Conservation (phyloP, 2,329 filamentous ascomycete genomes). For the Fusarium irregulare region DNA sequence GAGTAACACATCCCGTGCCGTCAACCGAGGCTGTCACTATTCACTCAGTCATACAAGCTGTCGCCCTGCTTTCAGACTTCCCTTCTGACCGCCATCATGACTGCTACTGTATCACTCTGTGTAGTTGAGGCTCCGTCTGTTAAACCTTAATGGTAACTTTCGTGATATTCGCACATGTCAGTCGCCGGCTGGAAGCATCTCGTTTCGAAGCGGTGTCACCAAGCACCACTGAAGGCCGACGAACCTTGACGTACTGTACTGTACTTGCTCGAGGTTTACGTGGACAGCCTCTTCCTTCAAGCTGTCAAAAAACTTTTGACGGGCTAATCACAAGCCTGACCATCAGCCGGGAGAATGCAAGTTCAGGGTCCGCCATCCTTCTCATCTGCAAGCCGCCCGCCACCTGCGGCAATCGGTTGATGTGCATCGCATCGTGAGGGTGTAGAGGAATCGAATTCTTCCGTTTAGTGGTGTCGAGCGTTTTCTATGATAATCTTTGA, state of each 20-base stretch:
- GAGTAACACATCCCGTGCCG: background rate
- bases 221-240: conserved; percentile 18
- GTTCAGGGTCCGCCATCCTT: conserved; percentile 30
- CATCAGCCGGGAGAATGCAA: conserved; percentile 16
- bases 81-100: conserved; percentile 13
- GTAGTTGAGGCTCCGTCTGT: conserved; percentile 33
- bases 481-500: background rate
- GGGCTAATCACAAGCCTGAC: conserved; percentile 24
- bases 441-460: conserved; percentile 10
- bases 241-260: conserved; percentile 16
- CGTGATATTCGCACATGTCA: conserved; percentile 27
- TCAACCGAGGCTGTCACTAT: conserved; percentile 24
- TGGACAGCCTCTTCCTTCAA: conserved; percentile 1
- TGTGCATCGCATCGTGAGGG: conserved; percentile 18
- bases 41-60: background rate
- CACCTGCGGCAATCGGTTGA: conserved; percentile 26
- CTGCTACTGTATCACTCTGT: background rate
- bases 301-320: background rate
- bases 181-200: conserved; percentile 5
- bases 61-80: conserved; percentile 10
- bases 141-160: background rate
- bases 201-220: conserved; percentile 32
- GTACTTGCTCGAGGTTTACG: background rate
- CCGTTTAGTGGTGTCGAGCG: background rate
- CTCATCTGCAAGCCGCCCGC: conserved; percentile 35